These are phyloP conservation scores for Lachancea nothofagi DNA, from an alignment of 805 yeast genomes.

Conservation along the genomic window DNA sequence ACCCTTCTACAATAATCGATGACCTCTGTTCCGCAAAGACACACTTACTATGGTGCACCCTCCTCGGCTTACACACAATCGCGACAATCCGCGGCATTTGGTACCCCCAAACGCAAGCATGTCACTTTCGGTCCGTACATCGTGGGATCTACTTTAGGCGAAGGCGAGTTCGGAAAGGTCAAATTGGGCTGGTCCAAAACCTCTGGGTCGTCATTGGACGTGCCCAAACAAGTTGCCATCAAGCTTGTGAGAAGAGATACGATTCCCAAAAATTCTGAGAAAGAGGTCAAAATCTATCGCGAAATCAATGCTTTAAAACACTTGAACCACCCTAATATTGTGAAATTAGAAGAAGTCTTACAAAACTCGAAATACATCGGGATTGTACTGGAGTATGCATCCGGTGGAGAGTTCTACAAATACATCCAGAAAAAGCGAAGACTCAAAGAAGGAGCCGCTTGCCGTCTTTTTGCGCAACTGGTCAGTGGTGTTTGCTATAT, in stretches of 20 bases:
- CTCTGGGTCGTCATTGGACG: constrained; percentile 39
- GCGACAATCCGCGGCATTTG: constrained; percentile 6
- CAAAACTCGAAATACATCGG: constrained; percentile 95
- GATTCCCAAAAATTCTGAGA: constrained; percentile 78
- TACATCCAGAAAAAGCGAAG: constrained; percentile 82
- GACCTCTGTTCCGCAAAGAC: constrained; percentile 26
- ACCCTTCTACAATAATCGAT: too few relatives aligned
- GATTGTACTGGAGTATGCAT: constrained; percentile 91
- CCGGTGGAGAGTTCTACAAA: constrained; percentile 95
- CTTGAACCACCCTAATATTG: constrained; percentile 89
- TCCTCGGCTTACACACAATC: constrained; percentile 6
- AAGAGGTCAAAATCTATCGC: constrained; percentile 83
- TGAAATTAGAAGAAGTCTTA: constrained; percentile 83
- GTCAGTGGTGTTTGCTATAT: constrained; percentile 91
- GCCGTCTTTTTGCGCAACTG: constrained; percentile 84
- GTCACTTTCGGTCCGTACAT: constrained; percentile 86
- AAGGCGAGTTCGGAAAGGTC: constrained; percentile 98
- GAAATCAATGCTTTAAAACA: constrained; percentile 88
- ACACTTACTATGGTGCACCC: constrained; percentile 30
- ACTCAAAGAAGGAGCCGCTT: constrained; percentile 81
- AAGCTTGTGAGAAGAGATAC: constrained; percentile 85
- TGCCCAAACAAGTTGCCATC: constrained; percentile 82
- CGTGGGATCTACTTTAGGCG: constrained; percentile 90
- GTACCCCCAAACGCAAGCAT: constrained; percentile 44
- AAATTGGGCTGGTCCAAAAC: constrained; percentile 93